Base-by-base conservation (phyloP, 2,329 filamentous ascomycete species). In the Lomentospora prolificans region DNA sequence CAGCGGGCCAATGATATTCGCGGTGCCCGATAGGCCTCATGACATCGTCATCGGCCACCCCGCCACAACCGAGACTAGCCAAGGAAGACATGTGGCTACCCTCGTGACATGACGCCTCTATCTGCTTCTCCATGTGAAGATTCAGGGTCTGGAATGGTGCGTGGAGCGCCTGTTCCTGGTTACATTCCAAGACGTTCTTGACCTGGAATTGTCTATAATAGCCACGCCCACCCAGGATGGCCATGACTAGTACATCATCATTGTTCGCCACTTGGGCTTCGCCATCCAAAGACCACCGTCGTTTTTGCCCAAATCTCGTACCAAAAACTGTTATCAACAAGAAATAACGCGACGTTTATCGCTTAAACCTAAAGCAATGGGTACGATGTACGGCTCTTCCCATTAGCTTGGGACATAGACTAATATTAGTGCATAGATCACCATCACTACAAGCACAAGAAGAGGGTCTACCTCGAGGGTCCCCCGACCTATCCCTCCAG, bases 401-500 rank as follows among this genome's bases (percentile, higher is more conserved):
- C n/a, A 19, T n/a, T n/a, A n/a, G n/a, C n/a, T n/a, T n/a, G n/a
- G n/a, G n/a, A n/a, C n/a, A n/a, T n/a, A n/a, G 12, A 24, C 41
- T 55, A 33, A 55, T n/a, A 2, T 25, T 7, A 10, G 7, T 3
- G 10, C 6, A 22, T 28, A 39, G 39, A 44, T 28, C 41, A 55
- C 17, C 53, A 48, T 10, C 24, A 31, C 27, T 28, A 55, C 17
- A 24, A 25, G 3, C 46, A 46, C 17, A 55, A 52, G 31, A 56
- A 46, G 50, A 31, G 50, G 27, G 25, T 56, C n/a, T 56, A 56
- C 55, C 4, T 56, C 19, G 50, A 56, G 19, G 19, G 53, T 9
- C 41, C 51, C n/a, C 53, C 55, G 9, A 56, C 55, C 17, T 56
- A 56, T 28, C 55, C 55, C 4, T 46, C 55, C 14, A 56, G 36